Base-by-base conservation (phyloP, 2,329 filamentous ascomycete genomes). In the Colletotrichum eremochloae region DNA sequence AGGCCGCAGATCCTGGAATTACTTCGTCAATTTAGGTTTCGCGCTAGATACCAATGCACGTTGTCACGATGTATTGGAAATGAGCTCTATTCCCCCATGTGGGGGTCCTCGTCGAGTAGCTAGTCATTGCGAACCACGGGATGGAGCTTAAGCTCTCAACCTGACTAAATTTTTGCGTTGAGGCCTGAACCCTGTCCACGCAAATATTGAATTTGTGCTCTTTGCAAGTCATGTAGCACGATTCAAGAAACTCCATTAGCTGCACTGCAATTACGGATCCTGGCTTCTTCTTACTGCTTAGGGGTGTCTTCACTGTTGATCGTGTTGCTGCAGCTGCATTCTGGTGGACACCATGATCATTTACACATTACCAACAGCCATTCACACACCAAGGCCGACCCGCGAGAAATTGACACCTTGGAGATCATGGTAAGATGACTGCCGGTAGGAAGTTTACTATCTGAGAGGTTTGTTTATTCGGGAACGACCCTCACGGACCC, bases 1-100 rank as follows among this genome's bases (percentile, higher is more conserved):
- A n/a, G 9, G 42, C 9, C 1, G 31, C 58, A 31, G 38, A 36
- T 18, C 38, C 36, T 14, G 31, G 55, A 36, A 68, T 38, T n/a
- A 29, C 15, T 29, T 64, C 66, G 64, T 64, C 29, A 56, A 68
- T 68, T 68, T 64, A 53, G 31, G 40, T 68, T 68, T 63, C 15
- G 31, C 40, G 31, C 12, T 14, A 18, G 15, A 53, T 48, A 40
- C 12, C 58, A 50, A 14, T 7, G 44, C 20, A 40, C 58, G 58
- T 12, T 8, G 63, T 68, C 40, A 29, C 50, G 33, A 29, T 20
- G 18, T 48, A 31, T 48, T 44, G 38, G 48, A 68, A 68, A 68
- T 64, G 66, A 68, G 40, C 38, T 55, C 20, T 33, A 15, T 55
- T 64, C 38, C 6, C 9, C 14, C 24, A 53, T 36, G 66, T 68